phyloP scores from a whole-genome alignment of 768 basidiomycete species.

The Tricholoma terreum region DNA sequence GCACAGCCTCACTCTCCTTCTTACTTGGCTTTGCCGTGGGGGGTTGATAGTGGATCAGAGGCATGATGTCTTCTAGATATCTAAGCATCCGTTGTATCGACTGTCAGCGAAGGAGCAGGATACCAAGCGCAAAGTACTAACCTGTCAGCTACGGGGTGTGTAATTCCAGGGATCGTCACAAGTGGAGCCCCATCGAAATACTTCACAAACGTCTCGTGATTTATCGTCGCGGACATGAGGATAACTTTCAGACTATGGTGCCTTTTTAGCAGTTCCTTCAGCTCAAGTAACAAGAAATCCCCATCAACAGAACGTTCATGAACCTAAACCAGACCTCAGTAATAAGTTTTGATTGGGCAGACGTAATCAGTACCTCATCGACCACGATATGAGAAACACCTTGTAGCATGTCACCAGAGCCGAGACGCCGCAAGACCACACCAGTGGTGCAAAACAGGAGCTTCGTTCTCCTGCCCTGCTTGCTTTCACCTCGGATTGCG shows the following conservation, averaged over 20 bases:
- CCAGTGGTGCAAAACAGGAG: slow-evolving; percentile 92
- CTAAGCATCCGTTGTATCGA: slow-evolving; percentile 30
- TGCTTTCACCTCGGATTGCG: slow-evolving; percentile 84
- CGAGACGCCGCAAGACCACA: slow-evolving; percentile 78
- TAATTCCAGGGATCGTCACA: slow-evolving; percentile 79
- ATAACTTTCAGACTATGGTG: slow-evolving; percentile 73
- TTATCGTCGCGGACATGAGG: slow-evolving; percentile 95
- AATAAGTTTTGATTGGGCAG: background rate
- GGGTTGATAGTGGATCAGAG: slow-evolving; percentile 54
- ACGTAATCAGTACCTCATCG: slow-evolving; percentile 63
- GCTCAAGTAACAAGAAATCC: slow-evolving; percentile 83
- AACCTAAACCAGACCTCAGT: slow-evolving; percentile 45
- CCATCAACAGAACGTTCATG: slow-evolving; percentile 92
- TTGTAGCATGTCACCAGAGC: slow-evolving; percentile 66
- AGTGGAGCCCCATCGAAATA: slow-evolving; percentile 85
- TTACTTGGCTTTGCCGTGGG: slow-evolving; percentile 26
- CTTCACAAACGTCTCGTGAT: slow-evolving; percentile 76
- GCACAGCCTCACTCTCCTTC: slow-evolving; percentile 44
- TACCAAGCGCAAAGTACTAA: slow-evolving; percentile 27
- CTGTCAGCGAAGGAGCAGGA: background rate
- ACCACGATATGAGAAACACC: slow-evolving; percentile 83
- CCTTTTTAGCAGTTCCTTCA: slow-evolving; percentile 67
- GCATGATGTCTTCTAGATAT: slow-evolving; percentile 80
- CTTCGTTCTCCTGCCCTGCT: slow-evolving; percentile 61
- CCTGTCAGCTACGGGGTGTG: slow-evolving; percentile 76